A percentile compares a stretch with the other conserved stretches of the same genome.
Conservation (phyloP, 2,329 filamentous ascomycete species). For the Lasiodiplodia citricola region DNA sequence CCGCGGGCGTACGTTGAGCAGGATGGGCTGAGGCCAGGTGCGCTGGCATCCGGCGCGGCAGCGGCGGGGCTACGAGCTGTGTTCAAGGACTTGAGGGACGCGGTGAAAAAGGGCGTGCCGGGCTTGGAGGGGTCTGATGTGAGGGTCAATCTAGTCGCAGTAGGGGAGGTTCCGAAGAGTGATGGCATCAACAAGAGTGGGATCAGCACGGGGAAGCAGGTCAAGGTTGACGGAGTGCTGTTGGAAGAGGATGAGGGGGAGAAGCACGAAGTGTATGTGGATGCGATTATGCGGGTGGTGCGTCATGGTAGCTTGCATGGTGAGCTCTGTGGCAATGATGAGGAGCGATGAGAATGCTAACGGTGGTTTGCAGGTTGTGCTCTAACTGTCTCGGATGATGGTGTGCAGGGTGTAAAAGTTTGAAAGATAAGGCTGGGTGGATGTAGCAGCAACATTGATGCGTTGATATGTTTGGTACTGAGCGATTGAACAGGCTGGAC, state of each 20-base stretch:
- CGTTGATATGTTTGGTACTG: background rate
- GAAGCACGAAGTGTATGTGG: background rate
- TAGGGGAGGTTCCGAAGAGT: constrained; percentile 28
- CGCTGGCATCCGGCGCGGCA: constrained; percentile 30
- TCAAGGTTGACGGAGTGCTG: background rate
- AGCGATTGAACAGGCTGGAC: background rate
- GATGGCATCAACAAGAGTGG: constrained; percentile 1
- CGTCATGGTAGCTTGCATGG: constrained; percentile 31
- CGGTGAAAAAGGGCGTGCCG: background rate
- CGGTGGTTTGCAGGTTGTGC: background rate
- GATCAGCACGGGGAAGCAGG: background rate
- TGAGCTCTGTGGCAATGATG: background rate
- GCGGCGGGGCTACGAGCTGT: constrained; percentile 31
- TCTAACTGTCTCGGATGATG: background rate
- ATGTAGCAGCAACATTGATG: background rate
- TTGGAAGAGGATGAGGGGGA: background rate
- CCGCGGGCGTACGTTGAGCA: constrained; percentile 26
- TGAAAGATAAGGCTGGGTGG: background rate
- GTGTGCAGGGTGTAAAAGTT: background rate
- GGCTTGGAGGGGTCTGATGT: background rate
- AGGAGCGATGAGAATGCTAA: background rate
- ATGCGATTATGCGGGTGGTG: constrained; percentile 28
- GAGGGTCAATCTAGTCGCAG: constrained; percentile 23
- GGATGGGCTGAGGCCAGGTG: background rate
- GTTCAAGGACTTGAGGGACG: constrained; percentile 23